Conservation (phyloP, 192 early-diverging fungal species). For the Coemansia sp. region DNA sequence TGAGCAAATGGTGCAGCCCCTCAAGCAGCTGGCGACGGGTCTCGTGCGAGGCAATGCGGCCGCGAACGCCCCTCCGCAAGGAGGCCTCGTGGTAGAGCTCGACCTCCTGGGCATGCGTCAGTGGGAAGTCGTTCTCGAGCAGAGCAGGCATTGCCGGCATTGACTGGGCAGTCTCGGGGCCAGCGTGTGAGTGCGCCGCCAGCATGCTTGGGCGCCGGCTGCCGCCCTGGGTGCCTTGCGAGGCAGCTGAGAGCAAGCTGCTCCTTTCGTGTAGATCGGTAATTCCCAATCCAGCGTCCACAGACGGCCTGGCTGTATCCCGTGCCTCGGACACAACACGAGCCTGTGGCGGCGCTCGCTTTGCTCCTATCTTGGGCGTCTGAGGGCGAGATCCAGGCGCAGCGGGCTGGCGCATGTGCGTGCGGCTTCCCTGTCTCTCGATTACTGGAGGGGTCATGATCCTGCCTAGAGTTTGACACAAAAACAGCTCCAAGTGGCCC, state of each 20-base stretch:
- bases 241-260: neutral
- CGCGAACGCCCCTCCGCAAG: conserved; percentile 40
- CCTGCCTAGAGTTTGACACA: conserved; percentile 46
- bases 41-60: conserved; percentile 63
- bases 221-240: neutral
- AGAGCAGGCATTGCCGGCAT: conserved; percentile 15
- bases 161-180: neutral
- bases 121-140: conserved; percentile 22
- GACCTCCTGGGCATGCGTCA: conserved; percentile 37
- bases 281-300: conserved; percentile 10
- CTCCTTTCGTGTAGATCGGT: conserved; percentile 1
- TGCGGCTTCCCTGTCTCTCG: conserved; percentile 32
- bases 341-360: conserved; percentile 8
- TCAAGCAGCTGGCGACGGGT: conserved; percentile 85
- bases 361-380: conserved; percentile 16
- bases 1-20: conserved; percentile 58
- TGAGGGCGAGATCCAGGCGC: conserved; percentile 4
- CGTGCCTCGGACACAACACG: neutral
- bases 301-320: neutral
- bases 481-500: conserved; percentile 49
- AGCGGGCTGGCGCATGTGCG: conserved; percentile 12
- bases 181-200: neutral
- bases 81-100: conserved; percentile 38
- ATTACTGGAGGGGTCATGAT: conserved; percentile 33
- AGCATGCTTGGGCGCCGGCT: conserved; percentile 20